These are phyloP conservation scores for Gigaspora rosea DNA, from an alignment of 192 early-diverging fungal genomes.

Conservation along the genomic window DNA sequence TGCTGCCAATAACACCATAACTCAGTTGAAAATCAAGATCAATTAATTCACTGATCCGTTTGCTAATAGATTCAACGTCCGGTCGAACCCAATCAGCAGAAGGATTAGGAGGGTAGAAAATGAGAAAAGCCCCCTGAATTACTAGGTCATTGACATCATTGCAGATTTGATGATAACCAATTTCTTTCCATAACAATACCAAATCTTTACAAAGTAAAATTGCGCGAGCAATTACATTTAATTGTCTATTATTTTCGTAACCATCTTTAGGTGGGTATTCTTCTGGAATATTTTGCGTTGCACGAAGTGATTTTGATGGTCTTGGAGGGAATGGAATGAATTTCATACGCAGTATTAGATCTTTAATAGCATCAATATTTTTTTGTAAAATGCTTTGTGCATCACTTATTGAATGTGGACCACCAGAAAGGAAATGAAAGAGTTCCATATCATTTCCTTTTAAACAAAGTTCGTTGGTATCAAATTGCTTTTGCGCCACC, in stretches of 20 bases:
- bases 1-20: conserved; percentile 5
- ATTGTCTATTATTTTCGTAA: conserved; percentile 17
- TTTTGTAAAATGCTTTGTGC: background rate
- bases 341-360: background rate
- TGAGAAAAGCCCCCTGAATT: conserved; percentile 10
- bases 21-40: background rate
- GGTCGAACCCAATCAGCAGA: conserved; percentile 9
- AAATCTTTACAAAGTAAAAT: conserved; percentile 16
- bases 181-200: background rate
- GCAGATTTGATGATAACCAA: conserved; percentile 8
- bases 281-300: background rate
- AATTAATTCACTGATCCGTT: background rate
- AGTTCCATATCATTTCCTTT: too few species aligned
- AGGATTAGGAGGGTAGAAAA: conserved; percentile 11
- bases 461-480: too few species aligned
- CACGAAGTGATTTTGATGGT: background rate
- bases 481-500: too few species aligned
- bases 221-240: conserved; percentile 11
- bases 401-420: too few species aligned
- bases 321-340: conserved; percentile 16
- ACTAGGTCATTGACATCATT: conserved; percentile 25
- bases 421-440: too few species aligned
- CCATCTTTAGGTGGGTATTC: conserved; percentile 18
- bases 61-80: background rate
- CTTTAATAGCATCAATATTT: background rate